Percentiles rank a stretch among this genome's conserved stretches.
Conservation (phyloP, 257 asterid species). For the Gentiana dahurica region DNA sequence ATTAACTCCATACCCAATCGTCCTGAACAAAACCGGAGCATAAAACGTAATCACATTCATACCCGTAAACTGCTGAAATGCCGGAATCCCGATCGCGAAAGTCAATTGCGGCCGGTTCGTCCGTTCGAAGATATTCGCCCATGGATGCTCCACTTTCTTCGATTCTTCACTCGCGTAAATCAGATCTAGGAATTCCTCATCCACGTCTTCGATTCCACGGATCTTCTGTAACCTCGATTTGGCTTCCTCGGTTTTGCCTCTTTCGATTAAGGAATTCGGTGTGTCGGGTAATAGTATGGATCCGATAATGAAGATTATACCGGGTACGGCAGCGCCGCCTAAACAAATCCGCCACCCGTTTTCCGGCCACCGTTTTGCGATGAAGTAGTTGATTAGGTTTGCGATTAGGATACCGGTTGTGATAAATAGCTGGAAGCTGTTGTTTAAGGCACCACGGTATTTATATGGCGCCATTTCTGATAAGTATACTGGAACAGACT, state of each 20-base stretch:
- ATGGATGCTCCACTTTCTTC: conserved; percentile 40
- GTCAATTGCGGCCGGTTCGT: conserved; percentile 61
- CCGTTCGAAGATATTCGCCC: conserved; percentile 44
- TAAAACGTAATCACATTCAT: conserved; percentile 77
- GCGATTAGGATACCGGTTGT: conserved; percentile 33
- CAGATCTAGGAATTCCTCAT: conserved; percentile 59
- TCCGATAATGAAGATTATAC: conserved; percentile 46
- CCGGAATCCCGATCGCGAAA: conserved; percentile 50
- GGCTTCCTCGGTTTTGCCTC: conserved; percentile 48
- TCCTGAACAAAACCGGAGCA: conserved; percentile 66
- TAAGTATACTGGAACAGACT: conserved; percentile 30
- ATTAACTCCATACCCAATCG: conserved; percentile 49
- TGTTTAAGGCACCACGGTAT: conserved; percentile 37
- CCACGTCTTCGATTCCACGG: conserved; percentile 45
- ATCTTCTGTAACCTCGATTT: conserved; percentile 28
- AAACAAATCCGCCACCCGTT: conserved; percentile 71
- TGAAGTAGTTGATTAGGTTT: conserved; percentile 17
- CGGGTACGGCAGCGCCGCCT: conserved; percentile 74
- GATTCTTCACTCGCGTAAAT: conserved; percentile 55
- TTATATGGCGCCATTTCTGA: conserved; percentile 44
- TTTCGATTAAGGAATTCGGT: conserved; percentile 68
- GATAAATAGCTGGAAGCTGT: conserved; percentile 34
- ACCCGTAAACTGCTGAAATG: conserved; percentile 74
- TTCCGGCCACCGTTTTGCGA: conserved; percentile 20
- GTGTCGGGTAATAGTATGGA: conserved; percentile 65